These are phyloP conservation scores for Castanea crenata DNA, from an alignment of 306 rosid genomes.

Conservation along the genomic window DNA sequence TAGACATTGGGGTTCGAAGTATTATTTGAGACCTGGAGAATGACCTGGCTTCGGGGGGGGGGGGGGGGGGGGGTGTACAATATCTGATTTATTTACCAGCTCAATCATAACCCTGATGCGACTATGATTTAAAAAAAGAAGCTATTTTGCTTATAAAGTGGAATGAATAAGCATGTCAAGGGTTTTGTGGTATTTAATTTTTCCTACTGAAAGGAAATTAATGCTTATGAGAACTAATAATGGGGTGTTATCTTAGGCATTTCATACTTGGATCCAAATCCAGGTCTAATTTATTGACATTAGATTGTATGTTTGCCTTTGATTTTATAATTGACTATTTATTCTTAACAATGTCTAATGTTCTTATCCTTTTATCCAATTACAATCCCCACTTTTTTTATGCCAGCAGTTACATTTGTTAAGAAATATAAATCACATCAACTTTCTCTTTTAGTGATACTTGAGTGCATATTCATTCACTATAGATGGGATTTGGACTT, in stretches of 20 bases:
- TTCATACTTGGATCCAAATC: not conserved
- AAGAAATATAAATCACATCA: not conserved
- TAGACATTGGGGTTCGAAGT: not conserved
- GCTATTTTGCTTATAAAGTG: not conserved
- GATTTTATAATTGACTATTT: not conserved
- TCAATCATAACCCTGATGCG: not conserved
- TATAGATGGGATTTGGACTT: constrained; percentile 2
- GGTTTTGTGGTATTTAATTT: not conserved
- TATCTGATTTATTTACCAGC: not conserved
- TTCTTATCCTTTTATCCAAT: not conserved
- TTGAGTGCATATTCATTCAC: constrained; percentile 2
- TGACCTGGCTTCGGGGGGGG: too few relatives aligned
- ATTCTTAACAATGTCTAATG: not conserved
- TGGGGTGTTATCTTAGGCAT: too few relatives aligned
- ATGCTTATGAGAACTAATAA: not conserved
- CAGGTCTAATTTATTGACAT: not conserved
- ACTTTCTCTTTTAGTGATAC: constrained; percentile 1
- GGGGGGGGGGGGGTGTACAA: too few relatives aligned
- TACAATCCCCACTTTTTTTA: not conserved
- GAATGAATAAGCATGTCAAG: not conserved
- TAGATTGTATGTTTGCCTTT: not conserved
- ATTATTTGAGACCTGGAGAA: not conserved
- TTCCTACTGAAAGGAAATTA: not conserved
- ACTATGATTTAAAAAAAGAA: not conserved
- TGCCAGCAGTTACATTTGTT: too few relatives aligned